Evolutionary conservation across 352 stramenopile genomes (phyloP).

Genomic region (Salisapilia sapeloensis): DNA sequence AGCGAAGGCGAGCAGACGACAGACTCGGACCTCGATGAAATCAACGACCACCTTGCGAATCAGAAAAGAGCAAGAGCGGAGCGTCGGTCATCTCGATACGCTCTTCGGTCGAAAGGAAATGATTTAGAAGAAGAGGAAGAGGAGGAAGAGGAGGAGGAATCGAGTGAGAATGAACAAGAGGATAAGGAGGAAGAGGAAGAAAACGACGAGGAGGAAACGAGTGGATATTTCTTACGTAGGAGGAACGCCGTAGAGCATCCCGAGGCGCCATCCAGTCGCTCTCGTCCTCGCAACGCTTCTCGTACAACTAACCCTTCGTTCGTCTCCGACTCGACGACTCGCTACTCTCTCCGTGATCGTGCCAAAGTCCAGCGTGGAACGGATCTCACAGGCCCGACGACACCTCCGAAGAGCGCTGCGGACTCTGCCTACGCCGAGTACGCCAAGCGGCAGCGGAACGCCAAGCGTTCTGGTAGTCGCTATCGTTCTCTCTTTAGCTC

Average conservation of each 20-base stretch:
- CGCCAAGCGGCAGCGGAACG: slow-evolving; percentile 28
- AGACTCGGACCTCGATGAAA: slow-evolving; percentile 30
- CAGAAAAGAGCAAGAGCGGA: slow-evolving; percentile 18
- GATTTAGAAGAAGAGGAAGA: slow-evolving; percentile 6
- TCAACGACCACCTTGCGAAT: slow-evolving; percentile 27
- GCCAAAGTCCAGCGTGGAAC: slow-evolving; percentile 41
- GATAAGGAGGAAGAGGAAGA: slow-evolving; percentile 6
- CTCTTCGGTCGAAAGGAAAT: slow-evolving; percentile 17
- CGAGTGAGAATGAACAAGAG: slow-evolving; percentile 6
- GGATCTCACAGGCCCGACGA: slow-evolving; percentile 8
- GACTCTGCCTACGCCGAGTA: slow-evolving; percentile 41
- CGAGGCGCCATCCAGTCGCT: slow-evolving; percentile 3
- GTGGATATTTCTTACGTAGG: slow-evolving; percentile 23
- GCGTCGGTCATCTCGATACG: slow-evolving; percentile 26
- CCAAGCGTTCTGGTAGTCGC: too few species aligned
- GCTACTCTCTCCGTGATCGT: slow-evolving; percentile 58
- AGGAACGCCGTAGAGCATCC: slow-evolving; percentile 10
- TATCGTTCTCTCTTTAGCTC: slow-evolving; percentile 12
- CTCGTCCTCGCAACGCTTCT: slow-evolving; percentile 4
- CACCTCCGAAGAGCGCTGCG: slow-evolving; percentile 12
- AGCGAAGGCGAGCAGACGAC: slow-evolving; percentile 13
- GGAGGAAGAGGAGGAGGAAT: slow-evolving; percentile 2
- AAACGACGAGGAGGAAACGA: slow-evolving; percentile 4
- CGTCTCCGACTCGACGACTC: slow-evolving; percentile 4
- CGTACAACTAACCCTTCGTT: slow-evolving; percentile 1